phyloP scores from a whole-genome alignment of 805 yeast genomes.

The Metschnikowia dekortorum region DNA sequence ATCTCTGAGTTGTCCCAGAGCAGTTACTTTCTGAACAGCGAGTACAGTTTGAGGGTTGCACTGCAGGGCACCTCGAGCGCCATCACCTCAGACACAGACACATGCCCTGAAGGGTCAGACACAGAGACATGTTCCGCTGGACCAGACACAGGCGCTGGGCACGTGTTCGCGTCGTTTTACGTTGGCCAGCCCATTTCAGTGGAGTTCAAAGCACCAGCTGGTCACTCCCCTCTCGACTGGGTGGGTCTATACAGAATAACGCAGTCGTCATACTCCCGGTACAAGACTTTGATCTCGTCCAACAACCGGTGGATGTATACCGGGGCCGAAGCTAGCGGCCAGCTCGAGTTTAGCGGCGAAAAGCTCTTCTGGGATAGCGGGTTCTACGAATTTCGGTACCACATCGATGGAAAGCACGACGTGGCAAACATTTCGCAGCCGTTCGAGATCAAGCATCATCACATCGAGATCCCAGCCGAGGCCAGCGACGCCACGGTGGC shows the following conservation, averaged over 20 bases:
- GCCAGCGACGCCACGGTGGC: conserved; percentile 21
- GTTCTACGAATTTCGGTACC: conserved; percentile 69
- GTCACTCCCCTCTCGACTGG: conserved; percentile 60
- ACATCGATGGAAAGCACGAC: conserved; percentile 60
- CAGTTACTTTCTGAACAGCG: conserved; percentile 34
- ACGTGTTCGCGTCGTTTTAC: conserved; percentile 15
- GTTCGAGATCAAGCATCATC: conserved; percentile 51
- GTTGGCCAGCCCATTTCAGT: conserved; percentile 54
- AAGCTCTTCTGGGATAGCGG: conserved; percentile 64
- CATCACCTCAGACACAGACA: not conserved
- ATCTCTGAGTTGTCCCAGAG: conserved; percentile 38
- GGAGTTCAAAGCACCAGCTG: conserved; percentile 50
- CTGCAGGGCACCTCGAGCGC: not conserved
- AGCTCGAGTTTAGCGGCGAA: conserved; percentile 43
- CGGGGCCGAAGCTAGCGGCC: conserved; percentile 38
- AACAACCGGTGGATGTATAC: conserved; percentile 62
- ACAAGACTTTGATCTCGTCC: conserved; percentile 56
- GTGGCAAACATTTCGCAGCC: conserved; percentile 65
- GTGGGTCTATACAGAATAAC: conserved; percentile 66
- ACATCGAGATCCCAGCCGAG: conserved; percentile 32
- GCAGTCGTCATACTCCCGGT: conserved; percentile 53
- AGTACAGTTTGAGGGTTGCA: conserved; percentile 25
- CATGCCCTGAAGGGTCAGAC: too few species aligned
- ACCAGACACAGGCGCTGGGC: too few species aligned
- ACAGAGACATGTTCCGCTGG: too few species aligned